Evolutionary conservation across 345 rosid genomes (phyloP), one percentile per base, ranked within the genome.

Genomic region (Eucalyptus viminalis): DNA sequence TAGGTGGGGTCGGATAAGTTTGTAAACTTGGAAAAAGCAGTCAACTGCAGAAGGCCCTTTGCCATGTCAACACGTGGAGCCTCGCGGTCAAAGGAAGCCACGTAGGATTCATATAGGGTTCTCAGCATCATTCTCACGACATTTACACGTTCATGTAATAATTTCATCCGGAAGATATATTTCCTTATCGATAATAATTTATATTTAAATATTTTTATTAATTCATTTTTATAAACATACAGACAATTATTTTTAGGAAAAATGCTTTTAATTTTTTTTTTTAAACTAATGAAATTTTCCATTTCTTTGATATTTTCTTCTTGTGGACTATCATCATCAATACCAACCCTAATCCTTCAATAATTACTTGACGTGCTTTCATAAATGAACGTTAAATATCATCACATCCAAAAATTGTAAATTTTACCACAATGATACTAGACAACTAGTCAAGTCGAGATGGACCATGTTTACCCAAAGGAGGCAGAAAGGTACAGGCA

Each of bases 191-290:
- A 10, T 24, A 10, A 56, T 5, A 11, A 24, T 56, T 24, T 56
- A 0, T 24, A 22, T 56, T 11, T 24, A 56, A 9, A 56, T 56
- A 24, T 56, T 56, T 24, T 24, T 11, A 24, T 56, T 5, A 56
- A 9, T 56, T 56, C 13, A 24, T 56, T 56, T 24, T 56, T 56
- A 24, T 22, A 24, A 56, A 6, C 29, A 56, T 56, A 56, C 13
- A 2, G 0, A 9, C 62, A 56, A 4, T 56, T 24, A 0, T 22
- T 24, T 56, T 9, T 1, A 24, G 3, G 1, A 10, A 56, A 24
- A 56, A 4, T 56, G 0, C 3, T 9, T 22, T 56, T 24, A 10
- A 56, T 1, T 2, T 56, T 56, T 11, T 56, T 24, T 0, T 2
- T 5, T 6, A 56, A 56, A 10, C 0, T 2, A 24, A 56, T 0